phyloP scores from a whole-genome alignment of 129 eudicot genomes.

The Flaveria brownii region DNA sequence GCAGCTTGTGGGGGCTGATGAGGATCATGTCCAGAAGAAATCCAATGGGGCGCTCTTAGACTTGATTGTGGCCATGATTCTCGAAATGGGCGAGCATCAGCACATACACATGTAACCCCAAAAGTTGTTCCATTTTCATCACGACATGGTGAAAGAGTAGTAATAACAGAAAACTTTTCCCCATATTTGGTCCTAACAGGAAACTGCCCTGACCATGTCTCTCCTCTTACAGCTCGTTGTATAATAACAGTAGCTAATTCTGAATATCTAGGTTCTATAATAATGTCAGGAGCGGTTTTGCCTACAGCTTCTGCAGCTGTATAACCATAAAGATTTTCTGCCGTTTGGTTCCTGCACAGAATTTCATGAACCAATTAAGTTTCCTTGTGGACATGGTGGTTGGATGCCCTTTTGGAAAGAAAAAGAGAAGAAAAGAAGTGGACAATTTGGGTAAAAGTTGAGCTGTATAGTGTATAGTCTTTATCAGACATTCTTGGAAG shows the following conservation, averaged over 20 bases:
- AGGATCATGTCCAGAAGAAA: no score
- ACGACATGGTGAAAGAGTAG: slow-evolving; percentile 53
- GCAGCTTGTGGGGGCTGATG: no score
- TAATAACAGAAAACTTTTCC: slow-evolving; percentile 41
- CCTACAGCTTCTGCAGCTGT: slow-evolving; percentile 66
- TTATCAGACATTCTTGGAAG: no score
- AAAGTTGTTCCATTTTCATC: slow-evolving; percentile 54
- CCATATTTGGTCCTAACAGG: slow-evolving; percentile 61
- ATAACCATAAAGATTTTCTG: slow-evolving; percentile 68
- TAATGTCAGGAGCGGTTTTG: slow-evolving; percentile 41
- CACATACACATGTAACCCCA: slow-evolving; percentile 59
- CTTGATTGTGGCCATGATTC: no score
- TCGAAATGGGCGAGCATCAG: slow-evolving; percentile 42
- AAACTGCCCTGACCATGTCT: slow-evolving; percentile 70
- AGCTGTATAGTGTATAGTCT: no score
- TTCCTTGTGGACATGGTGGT: no score
- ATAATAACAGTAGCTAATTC: slow-evolving; percentile 46
- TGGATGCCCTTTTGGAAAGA: no score
- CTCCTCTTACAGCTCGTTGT: slow-evolving; percentile 33
- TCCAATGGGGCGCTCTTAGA: no score
- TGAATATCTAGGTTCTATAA: slow-evolving; percentile 39
- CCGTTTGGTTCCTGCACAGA: slow-evolving; percentile 60
- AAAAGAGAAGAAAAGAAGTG: no score
- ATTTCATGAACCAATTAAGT: background rate
- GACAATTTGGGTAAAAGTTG: no score